Evolutionary conservation across 257 asterid genomes (phyloP).

Genomic region (Nicotiana obtusifolia): DNA sequence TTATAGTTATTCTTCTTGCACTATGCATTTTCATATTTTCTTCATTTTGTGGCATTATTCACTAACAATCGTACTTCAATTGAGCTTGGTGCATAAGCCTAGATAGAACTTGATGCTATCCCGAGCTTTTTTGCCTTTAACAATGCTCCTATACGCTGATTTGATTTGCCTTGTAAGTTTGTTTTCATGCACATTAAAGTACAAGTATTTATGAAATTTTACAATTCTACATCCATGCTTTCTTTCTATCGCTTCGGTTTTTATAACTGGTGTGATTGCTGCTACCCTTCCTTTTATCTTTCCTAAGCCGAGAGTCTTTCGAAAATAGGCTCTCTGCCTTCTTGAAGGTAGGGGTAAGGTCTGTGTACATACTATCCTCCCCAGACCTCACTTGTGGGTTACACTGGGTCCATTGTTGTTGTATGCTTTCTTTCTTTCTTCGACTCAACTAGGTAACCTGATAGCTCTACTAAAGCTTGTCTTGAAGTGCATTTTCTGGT

Average conservation of each 20-base stretch:
- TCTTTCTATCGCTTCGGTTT: too few species aligned
- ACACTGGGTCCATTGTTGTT: too few species aligned
- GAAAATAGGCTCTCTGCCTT: too few species aligned
- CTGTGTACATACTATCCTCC: too few species aligned
- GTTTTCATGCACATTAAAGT: conserved; percentile 5
- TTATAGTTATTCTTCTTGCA: background rate
- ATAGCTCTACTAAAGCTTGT: background rate
- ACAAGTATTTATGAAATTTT: background rate
- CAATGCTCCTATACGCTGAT: background rate
- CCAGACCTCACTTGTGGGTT: too few species aligned
- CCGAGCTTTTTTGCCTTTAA: background rate
- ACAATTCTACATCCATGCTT: background rate
- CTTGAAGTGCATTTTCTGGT: background rate
- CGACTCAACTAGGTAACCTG: background rate
- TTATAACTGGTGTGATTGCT: too few species aligned
- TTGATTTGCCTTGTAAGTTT: background rate
- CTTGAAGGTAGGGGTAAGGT: too few species aligned
- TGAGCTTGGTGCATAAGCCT: background rate
- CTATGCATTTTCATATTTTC: background rate
- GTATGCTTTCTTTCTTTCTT: background rate
- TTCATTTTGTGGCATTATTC: background rate
- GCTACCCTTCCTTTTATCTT: too few species aligned
- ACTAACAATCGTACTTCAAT: background rate
- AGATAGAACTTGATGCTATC: background rate
- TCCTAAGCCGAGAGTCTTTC: too few species aligned